Base-by-base conservation (phyloP, 257 asterid species). In the Thymus mandschuricus region DNA sequence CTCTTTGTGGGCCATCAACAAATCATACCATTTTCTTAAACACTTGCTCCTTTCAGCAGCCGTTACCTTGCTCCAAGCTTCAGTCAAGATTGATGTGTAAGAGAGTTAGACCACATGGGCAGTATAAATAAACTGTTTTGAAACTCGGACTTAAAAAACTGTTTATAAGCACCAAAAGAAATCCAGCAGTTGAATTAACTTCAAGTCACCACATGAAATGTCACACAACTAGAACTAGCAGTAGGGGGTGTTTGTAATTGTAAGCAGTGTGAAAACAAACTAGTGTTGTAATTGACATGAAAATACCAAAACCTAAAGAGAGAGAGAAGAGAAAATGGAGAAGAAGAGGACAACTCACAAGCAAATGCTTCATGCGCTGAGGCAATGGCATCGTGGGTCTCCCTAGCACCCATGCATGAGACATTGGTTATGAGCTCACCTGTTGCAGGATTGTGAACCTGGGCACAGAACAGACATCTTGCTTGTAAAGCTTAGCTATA, bases 1-100 rank as follows among this genome's bases (percentile, higher is more conserved):
- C 72, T 92, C 97, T 79, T 90, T 92, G 82, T 92, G 96, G 51
- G 79, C 81, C 80, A 95, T 74, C 75, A 95, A 50, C 80, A 95
- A 85, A 64, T 95, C 99, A 80, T 61, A 88, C 98, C 99, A 95
- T 81, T 80, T 92, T 77, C 94, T 85, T 76, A 95, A 76, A 68
- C 82, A 78, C 73, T 76, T 92, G 89, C 98, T 87, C 91, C 98
- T 87, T 76, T 95, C 99, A 60, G 89, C 83, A 70, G 98, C 98
- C 80, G 98, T 84, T 70, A 81, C 78, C 86, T 87, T 92, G 86
- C 97, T 90, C 99, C 99, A 95, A 69, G 99, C 98, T 92, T 85
- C 75, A 76, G 79, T 51, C 44, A 68, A 65, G 60, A 75, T 44
- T 33, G 57, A 60, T 33, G 49, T 13, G 74, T 60, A 59, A 59